Base-by-base conservation (phyloP, 2,329 filamentous ascomycete species). In the Diaporthe caulivora region DNA sequence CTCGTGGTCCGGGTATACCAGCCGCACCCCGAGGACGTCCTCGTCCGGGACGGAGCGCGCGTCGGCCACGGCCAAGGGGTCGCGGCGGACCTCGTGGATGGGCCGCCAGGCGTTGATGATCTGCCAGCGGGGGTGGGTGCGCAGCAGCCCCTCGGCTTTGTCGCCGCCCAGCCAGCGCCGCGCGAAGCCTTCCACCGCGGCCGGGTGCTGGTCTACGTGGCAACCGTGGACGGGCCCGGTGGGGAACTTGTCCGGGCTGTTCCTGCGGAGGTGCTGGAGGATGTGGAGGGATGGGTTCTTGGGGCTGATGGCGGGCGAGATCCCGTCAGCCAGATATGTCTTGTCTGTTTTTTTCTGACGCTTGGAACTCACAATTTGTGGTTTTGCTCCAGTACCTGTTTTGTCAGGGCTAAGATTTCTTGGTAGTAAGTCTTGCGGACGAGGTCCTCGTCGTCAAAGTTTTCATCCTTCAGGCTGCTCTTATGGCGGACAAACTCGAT, bases 1-100 rank as follows among this genome's bases (percentile, higher is more conserved):
- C 49, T 79, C 77, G 0, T 83, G 80, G 70, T 84, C 77, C 0
- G 83, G 83, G 70, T 86, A 85, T 1, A 71, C 57, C 15, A 71
- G 29, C n/a, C 17, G 24, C 15, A 64, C 57, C 34, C 24, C 47
- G 44, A 64, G 55, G 47, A 71, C 64, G 15, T 71, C 69, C 3
- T 54, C 44, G 29, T 64, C 69, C 8, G 69, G 69, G 17, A 71
- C 84, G 0, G 81, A 80, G 53, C 82, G 78, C 0, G 83, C 84
- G 71, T 85, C 83, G 0, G 84, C 83, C 1, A 87, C 82, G 4
- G 81, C 81, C 0, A 87, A 77, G 0, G 86, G 85, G 44, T 87
- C 85, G 74, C 84, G 85, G 11, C 80, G 76, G 69, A 71, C 57
- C 9, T 37, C 24, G n/a, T 26, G 58, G 53, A 47, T n/a, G 40